A percentile compares a stretch with the other conserved stretches of the same genome.
Conservation (phyloP, 208 protist species). For the Wallacemonas sp. region DNA sequence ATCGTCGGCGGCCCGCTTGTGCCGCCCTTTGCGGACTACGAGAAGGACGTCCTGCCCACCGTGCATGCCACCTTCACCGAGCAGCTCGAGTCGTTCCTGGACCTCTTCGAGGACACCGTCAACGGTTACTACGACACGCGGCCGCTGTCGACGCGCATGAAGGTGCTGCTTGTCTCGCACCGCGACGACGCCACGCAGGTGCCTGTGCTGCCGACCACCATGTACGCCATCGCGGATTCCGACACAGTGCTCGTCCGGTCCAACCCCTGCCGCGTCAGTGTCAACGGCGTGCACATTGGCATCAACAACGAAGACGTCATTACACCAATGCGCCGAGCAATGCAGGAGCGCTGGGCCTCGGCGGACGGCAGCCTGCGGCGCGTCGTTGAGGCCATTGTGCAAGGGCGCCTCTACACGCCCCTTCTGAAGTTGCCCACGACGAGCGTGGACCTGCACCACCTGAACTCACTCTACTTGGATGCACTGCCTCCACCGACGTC, state of each 20-base stretch:
- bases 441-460: conserved; percentile 61
- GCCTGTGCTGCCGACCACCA: conserved; percentile 75
- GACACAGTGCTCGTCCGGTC: conserved; percentile 69
- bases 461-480: conserved; percentile 59
- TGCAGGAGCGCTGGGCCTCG: conserved; percentile 78
- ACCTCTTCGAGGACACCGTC: conserved; percentile 69
- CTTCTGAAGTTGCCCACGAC: conserved; percentile 55
- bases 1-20: conserved; percentile 87
- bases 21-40: conserved; percentile 58
- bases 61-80: conserved; percentile 68
- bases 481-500: conserved; percentile 50
- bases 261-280: conserved; percentile 77
- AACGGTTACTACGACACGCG: conserved; percentile 53
- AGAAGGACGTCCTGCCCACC: conserved; percentile 47
- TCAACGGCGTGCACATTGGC: conserved; percentile 85
- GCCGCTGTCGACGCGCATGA: conserved; percentile 35
- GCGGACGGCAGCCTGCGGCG: conserved; percentile 80
- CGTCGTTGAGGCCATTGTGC: conserved; percentile 69
- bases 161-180: conserved; percentile 75
- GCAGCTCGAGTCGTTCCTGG: conserved; percentile 56
- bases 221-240: conserved; percentile 73
- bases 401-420: conserved; percentile 73
- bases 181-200: conserved; percentile 79
- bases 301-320: conserved; percentile 86
- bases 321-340: conserved; percentile 61